Evolutionary conservation across 2,329 filamentous ascomycete species (phyloP), one percentile per base, ranked within the genome.

Genomic region (Pseudocercospora cruenta): DNA sequence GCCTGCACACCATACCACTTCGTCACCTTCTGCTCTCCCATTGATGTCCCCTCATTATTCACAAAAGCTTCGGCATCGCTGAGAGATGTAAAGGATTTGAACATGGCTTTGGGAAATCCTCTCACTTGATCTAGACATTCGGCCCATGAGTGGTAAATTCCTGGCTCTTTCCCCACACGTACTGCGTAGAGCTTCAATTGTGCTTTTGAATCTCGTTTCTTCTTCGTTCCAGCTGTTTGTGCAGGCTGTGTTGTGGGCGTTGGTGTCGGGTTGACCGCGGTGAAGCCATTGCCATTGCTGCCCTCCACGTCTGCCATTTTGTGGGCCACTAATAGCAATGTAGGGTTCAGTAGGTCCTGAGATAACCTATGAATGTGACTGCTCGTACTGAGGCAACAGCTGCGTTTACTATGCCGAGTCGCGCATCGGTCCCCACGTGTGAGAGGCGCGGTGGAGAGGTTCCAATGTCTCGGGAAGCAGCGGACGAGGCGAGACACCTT

Each of bases 1-100:
- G 80, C 81, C 69, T 85, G 86, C 1, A 90, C 86, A 8, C 82
- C 88, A 69, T 90, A 90, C 74, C 82, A 90, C 71, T 86, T 85
- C 21, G 81, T 70, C 33, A 65, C 64, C 58, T 67, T 73, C 10
- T 69, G 66, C 4, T 64, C 69, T 43, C 39, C 39, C 7, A 53
- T 60, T 9, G 60, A 64, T 21, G 60, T 64, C 14, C 70, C 68
- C 64, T 85, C 84, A 70, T 84, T 85, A 55, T 91, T 91, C 26
- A 92, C 19, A 76, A 92, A 97, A 1, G 87, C 88, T 73, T 91
- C 86, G n/a, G 94, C 94, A 66, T 97, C 93, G 68, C 89, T 85
- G 65, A 85, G 82, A 0, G 86, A 88, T 9, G 84, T 80, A 76
- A 97, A 97, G 1, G 91, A 92, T 81, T 95, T 94, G 82, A 91